A percentile compares a stretch with the other conserved stretches of the same genome.
Conservation (phyloP, 768 basidiomycete species). For the Galerina sulciceps region DNA sequence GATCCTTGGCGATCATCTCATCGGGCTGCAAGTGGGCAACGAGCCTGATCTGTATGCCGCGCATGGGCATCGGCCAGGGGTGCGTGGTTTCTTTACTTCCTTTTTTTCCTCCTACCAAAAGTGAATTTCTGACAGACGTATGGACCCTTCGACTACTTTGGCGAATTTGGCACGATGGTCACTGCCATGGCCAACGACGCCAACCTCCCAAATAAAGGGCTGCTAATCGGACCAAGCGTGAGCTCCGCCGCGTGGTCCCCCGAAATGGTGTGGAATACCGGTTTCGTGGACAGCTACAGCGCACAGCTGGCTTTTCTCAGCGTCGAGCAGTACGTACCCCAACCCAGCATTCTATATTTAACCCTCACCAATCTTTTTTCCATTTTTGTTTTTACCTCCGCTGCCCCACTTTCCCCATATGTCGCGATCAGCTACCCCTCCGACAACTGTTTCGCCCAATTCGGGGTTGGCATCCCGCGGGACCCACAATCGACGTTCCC, state of each 20-base stretch:
- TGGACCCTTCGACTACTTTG: slow-evolving; percentile 47
- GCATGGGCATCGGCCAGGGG: slow-evolving; percentile 41
- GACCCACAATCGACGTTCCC: slow-evolving; percentile 55
- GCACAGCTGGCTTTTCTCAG: slow-evolving; percentile 46
- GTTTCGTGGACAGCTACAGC: slow-evolving; percentile 50
- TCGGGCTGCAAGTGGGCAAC: slow-evolving; percentile 76
- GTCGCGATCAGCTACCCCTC: slow-evolving; percentile 54
- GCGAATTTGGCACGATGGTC: slow-evolving; percentile 58
- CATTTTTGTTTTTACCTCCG: slow-evolving; percentile 23
- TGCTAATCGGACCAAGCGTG: slow-evolving; percentile 12
- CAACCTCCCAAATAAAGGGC: slow-evolving; percentile 23
- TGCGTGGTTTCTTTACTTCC: background rate
- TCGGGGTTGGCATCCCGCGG: slow-evolving; percentile 35
- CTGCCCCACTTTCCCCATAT: slow-evolving; percentile 22
- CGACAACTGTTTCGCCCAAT: slow-evolving; percentile 61
- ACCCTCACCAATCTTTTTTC: too few relatives aligned
- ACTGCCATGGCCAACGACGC: slow-evolving; percentile 45
- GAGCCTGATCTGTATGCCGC: slow-evolving; percentile 60
- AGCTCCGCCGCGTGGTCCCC: slow-evolving; percentile 63
- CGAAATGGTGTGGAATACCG: slow-evolving; percentile 57
- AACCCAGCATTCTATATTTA: slow-evolving; percentile 9
- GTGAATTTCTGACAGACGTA: slow-evolving; percentile 30
- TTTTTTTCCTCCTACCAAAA: background rate
- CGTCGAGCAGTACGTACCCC: slow-evolving; percentile 61
- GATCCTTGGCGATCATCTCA: slow-evolving; percentile 69